Percentiles rank a stretch among this genome's conserved stretches.
phyloP scores from a whole-genome alignment of 2,329 filamentous ascomycete genomes.

The Pochonia chlamydosporia region DNA sequence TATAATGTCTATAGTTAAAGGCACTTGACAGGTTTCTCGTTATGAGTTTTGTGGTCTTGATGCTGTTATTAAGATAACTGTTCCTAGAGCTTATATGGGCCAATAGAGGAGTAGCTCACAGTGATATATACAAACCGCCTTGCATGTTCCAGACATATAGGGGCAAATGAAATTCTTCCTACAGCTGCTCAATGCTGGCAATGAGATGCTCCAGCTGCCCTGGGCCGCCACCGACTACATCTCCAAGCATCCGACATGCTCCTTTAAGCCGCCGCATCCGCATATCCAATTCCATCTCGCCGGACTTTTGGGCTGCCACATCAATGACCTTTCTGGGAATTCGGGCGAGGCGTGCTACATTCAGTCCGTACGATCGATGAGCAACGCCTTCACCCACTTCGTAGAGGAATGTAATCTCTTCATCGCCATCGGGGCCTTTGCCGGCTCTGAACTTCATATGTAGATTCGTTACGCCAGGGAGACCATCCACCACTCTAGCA shows the following conservation, averaged over 20 bases:
- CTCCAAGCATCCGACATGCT: slow-evolving; percentile 34
- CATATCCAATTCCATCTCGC: slow-evolving; percentile 71
- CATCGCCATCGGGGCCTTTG: slow-evolving; percentile 43
- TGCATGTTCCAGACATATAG: not conserved
- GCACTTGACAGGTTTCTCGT: not conserved
- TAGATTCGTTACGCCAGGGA: slow-evolving; percentile 72
- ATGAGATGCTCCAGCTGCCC: slow-evolving; percentile 48
- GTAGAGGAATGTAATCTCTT: slow-evolving; percentile 91
- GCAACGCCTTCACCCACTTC: slow-evolving; percentile 87
- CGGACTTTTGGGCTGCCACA: slow-evolving; percentile 72
- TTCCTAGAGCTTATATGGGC: not conserved
- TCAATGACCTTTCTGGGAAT: slow-evolving; percentile 74
- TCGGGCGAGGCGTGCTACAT: slow-evolving; percentile 81
- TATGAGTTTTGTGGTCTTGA: not conserved
- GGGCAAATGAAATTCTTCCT: slow-evolving; percentile 11
- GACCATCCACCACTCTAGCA: slow-evolving; percentile 61
- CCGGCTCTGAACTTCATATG: slow-evolving; percentile 79
- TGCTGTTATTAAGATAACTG: not conserved
- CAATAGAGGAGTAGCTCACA: slow-evolving; percentile 1
- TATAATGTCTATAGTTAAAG: not conserved
- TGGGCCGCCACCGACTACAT: slow-evolving; percentile 30
- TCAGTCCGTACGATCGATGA: slow-evolving; percentile 89
- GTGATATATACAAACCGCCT: slow-evolving; percentile 1
- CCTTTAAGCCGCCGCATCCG: slow-evolving; percentile 55
- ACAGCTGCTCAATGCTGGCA: slow-evolving; percentile 55